Conservation (phyloP, 306 rosid species). For the Urtica urens region DNA sequence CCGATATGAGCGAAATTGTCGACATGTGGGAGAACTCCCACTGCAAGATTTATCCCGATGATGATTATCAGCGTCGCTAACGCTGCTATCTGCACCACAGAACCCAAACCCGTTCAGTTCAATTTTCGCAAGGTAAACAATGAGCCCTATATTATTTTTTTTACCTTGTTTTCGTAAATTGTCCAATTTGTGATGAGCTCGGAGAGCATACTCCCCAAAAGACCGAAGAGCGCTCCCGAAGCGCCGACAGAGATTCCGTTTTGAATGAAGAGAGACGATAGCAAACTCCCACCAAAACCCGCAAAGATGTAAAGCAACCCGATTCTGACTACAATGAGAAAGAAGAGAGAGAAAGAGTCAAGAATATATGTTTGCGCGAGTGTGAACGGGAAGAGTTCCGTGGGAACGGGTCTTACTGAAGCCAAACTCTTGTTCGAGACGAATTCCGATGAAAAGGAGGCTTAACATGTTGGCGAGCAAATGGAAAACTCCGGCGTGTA, state of each 20-base stretch:
- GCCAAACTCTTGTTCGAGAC: slow-evolving; percentile 86
- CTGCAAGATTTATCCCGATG: slow-evolving; percentile 49
- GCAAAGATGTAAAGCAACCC: slow-evolving; percentile 58
- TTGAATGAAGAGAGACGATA: slow-evolving; percentile 57
- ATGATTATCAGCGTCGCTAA: slow-evolving; percentile 50
- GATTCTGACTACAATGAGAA: slow-evolving; percentile 41
- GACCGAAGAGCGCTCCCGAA: slow-evolving; percentile 87
- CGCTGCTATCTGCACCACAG: slow-evolving; percentile 48
- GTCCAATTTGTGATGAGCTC: slow-evolving; percentile 88
- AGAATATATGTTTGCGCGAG: neutral
- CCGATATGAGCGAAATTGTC: slow-evolving; percentile 90
- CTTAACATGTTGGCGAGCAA: slow-evolving; percentile 78
- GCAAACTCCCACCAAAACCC: slow-evolving; percentile 77
- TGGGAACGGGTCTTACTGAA: slow-evolving; percentile 62
- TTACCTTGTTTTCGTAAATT: slow-evolving; percentile 71
- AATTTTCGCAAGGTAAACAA: too few relatives aligned
- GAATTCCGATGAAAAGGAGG: slow-evolving; percentile 67
- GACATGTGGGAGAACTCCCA: slow-evolving; percentile 83
- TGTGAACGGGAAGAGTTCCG: too few relatives aligned
- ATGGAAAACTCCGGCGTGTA: slow-evolving; percentile 78
- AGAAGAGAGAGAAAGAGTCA: slow-evolving; percentile 2
- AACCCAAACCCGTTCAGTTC: slow-evolving; percentile 9
- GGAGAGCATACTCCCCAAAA: slow-evolving; percentile 78
- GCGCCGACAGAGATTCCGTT: slow-evolving; percentile 78
- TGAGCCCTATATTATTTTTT: too few relatives aligned